phyloP scores from a whole-genome alignment of 495 filamentous ascomycete species.

The Pseudotulostoma volvatum region DNA sequence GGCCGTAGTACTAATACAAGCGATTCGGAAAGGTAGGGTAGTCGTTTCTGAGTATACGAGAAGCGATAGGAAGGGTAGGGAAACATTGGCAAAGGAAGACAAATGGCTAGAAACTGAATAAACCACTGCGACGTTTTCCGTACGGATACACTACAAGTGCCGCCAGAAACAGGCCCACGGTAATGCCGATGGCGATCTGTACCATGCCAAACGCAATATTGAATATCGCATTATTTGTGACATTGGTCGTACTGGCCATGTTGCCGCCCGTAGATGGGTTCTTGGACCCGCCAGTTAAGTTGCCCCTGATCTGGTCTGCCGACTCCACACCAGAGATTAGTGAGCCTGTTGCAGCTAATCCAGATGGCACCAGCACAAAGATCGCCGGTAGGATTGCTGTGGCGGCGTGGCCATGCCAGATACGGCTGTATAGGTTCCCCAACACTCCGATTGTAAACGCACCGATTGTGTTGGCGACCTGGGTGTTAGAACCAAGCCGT shows the following conservation, averaged over 20 bases:
- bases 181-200: slow-evolving; percentile 68
- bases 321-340: slow-evolving; percentile 62
- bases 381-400: slow-evolving; percentile 82
- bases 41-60: too few relatives aligned
- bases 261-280: background rate
- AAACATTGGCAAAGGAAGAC: too few relatives aligned
- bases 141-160: slow-evolving; percentile 64
- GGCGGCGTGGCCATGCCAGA: slow-evolving; percentile 67
- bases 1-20: too few relatives aligned
- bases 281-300: slow-evolving; percentile 21
- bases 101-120: slow-evolving; percentile 60
- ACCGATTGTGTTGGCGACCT: slow-evolving; percentile 66
- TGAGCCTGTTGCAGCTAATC: slow-evolving; percentile 62
- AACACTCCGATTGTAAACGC: slow-evolving; percentile 69
- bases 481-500: slow-evolving; percentile 50
- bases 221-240: slow-evolving; percentile 3
- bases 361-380: slow-evolving; percentile 80
- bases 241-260: background rate
- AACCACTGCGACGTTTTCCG: slow-evolving; percentile 58
- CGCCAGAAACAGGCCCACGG: slow-evolving; percentile 60
- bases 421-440: slow-evolving; percentile 68
- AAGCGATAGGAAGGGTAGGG: too few relatives aligned
- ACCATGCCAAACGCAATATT: slow-evolving; percentile 51
- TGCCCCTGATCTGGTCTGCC: slow-evolving; percentile 52
- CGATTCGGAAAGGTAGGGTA: too few relatives aligned